A percentile compares a stretch with the other conserved stretches of the same genome.
phyloP scores from a whole-genome alignment of 1,284 basidiomycete genomes.

The Rhodotorula sp. region DNA sequence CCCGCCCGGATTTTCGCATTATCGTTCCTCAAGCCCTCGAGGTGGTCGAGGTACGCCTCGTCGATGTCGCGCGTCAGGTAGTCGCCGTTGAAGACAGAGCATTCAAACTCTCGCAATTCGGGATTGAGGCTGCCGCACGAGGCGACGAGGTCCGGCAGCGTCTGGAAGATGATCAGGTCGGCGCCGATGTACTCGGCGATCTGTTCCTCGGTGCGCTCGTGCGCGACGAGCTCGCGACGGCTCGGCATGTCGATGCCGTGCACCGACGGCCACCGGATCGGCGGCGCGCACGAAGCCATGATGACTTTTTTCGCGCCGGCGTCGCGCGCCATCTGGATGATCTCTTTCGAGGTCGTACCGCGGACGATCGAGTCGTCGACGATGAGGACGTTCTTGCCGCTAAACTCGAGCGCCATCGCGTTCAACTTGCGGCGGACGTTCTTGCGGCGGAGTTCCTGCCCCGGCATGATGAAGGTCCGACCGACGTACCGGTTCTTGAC shows the following conservation, averaged over 20 bases:
- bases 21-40: constrained; percentile 75
- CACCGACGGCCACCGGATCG: constrained; percentile 91
- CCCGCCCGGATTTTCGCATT: constrained; percentile 62
- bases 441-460: constrained; percentile 89
- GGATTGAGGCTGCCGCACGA: constrained; percentile 89
- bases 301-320: constrained; percentile 98
- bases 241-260: constrained; percentile 99
- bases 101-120: constrained; percentile 78
- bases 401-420: constrained; percentile 99
- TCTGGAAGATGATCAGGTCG: constrained; percentile 96
- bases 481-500: constrained; percentile 99
- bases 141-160: constrained; percentile 80
- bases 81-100: constrained; percentile 95
- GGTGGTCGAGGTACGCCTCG: constrained; percentile 71
- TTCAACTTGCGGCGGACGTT: constrained; percentile 96
- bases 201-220: constrained; percentile 71
- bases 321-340: constrained; percentile 99
- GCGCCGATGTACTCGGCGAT: constrained; percentile 87
- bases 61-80: constrained; percentile 97
- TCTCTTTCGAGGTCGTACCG: constrained; percentile 98
- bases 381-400: constrained; percentile 85
- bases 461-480: constrained; percentile 99
- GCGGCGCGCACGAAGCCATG: constrained; percentile 94
- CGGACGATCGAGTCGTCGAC: constrained; percentile 99
- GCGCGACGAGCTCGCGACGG: constrained; percentile 86